These are phyloP conservation scores for Herpetospermum pedunculosum DNA, from an alignment of 306 rosid species.

Conservation along the genomic window DNA sequence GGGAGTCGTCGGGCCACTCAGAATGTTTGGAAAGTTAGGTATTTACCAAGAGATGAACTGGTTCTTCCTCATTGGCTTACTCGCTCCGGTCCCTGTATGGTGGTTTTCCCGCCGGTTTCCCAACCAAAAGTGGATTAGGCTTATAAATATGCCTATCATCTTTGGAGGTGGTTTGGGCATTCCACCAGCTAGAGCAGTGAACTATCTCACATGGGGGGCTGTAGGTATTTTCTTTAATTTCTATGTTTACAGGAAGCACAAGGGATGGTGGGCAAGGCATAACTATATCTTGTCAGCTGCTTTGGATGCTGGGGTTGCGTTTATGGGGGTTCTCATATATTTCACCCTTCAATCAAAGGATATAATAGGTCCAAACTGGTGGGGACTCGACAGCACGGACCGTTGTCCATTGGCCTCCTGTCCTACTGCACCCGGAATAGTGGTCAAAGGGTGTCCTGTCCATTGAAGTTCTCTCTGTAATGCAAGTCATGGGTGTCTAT, in stretches of 20 bases:
- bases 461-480: slow-evolving; percentile 14
- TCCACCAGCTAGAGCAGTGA: slow-evolving; percentile 22
- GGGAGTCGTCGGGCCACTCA: slow-evolving; percentile 31
- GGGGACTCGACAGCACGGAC: slow-evolving; percentile 40
- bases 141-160: slow-evolving; percentile 19
- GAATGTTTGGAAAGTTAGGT: slow-evolving; percentile 27
- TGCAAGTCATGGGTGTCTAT: background rate
- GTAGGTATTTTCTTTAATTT: slow-evolving; percentile 27
- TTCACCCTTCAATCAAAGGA: slow-evolving; percentile 34
- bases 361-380: slow-evolving; percentile 38
- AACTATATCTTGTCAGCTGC: slow-evolving; percentile 68
- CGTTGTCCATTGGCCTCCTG: slow-evolving; percentile 28
- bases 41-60: slow-evolving; percentile 30
- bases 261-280: slow-evolving; percentile 54
- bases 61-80: slow-evolving; percentile 29
- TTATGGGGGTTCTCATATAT: slow-evolving; percentile 39
- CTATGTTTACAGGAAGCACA: slow-evolving; percentile 19
- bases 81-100: slow-evolving; percentile 31
- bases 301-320: slow-evolving; percentile 66
- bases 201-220: slow-evolving; percentile 20
- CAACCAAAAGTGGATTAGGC: slow-evolving; percentile 18
- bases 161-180: slow-evolving; percentile 12
- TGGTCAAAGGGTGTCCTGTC: slow-evolving; percentile 38
- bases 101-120: slow-evolving; percentile 17
- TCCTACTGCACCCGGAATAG: slow-evolving; percentile 26